Conservation (phyloP, 345 rosid species). For the Rhodamnia rubescens region DNA sequence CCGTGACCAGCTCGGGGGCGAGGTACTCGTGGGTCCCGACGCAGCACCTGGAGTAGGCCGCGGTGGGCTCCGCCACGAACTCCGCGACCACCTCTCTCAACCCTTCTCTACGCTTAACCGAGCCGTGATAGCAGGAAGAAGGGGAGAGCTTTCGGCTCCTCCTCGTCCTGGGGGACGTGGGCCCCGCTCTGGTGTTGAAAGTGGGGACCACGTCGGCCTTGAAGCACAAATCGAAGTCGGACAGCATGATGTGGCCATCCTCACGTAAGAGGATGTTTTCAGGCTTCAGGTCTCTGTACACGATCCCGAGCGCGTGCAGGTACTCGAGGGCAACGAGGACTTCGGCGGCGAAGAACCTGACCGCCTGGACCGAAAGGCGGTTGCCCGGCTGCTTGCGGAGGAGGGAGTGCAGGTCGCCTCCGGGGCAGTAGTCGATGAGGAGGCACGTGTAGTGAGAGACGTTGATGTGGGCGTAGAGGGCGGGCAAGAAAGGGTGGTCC, state of each 20-base stretch:
- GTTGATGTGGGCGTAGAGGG: constrained; percentile 60
- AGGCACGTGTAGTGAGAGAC: constrained; percentile 80
- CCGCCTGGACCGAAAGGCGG: constrained; percentile 47
- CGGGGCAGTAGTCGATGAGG: constrained; percentile 77
- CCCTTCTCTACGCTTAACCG: constrained; percentile 3
- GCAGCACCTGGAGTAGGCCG: constrained; percentile 54
- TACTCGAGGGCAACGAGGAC: constrained; percentile 73
- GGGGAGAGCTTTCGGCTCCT: background rate
- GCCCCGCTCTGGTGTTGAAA: constrained; percentile 8
- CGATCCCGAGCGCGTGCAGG: constrained; percentile 82
- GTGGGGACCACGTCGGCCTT: constrained; percentile 50
- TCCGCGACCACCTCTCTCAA: constrained; percentile 30
- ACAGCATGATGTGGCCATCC: constrained; percentile 78
- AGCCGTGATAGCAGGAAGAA: constrained; percentile 15
- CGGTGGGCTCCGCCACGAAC: constrained; percentile 52
- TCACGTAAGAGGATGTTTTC: constrained; percentile 75
- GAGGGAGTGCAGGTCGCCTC: constrained; percentile 80
- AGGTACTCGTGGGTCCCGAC: constrained; percentile 96
- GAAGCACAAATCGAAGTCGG: constrained; percentile 73
- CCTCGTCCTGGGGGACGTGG: background rate
- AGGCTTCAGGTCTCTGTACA: constrained; percentile 84
- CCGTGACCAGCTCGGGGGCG: constrained; percentile 78
- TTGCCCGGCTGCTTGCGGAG: constrained; percentile 58
- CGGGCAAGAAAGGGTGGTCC: constrained; percentile 81
- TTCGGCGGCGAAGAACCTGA: constrained; percentile 74